Percentiles rank a stretch among this genome's conserved stretches.
These are phyloP conservation scores for Boletus rubroflammeus DNA, from an alignment of 768 basidiomycete genomes.

Conservation along the genomic window DNA sequence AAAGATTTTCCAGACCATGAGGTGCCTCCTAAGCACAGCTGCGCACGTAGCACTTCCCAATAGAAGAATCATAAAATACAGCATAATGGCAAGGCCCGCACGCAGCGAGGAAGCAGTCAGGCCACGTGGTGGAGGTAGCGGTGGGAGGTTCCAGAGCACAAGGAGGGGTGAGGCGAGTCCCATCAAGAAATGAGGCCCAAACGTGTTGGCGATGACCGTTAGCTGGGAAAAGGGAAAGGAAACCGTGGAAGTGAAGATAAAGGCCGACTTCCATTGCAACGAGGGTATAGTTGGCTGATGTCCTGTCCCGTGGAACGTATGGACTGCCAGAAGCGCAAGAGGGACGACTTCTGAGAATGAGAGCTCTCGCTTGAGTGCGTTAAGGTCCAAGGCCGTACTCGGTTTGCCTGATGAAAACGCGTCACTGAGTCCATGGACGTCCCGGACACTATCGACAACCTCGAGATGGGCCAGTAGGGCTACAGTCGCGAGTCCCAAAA, in stretches of 20 bases:
- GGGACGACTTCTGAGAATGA: slow-evolving; percentile 68
- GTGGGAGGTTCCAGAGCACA: slow-evolving; percentile 81
- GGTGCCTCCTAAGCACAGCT: slow-evolving; percentile 72
- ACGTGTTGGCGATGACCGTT: slow-evolving; percentile 72
- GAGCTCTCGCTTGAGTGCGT: slow-evolving; percentile 34
- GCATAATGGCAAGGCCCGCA: slow-evolving; percentile 61
- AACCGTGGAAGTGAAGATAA: slow-evolving; percentile 69
- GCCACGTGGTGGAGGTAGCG: slow-evolving; percentile 35
- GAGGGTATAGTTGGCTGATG: slow-evolving; percentile 88
- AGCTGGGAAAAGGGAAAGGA: slow-evolving; percentile 70
- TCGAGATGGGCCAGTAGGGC: slow-evolving; percentile 78
- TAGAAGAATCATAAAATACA: slow-evolving; percentile 63
- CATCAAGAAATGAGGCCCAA: slow-evolving; percentile 67
- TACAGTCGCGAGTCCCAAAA: slow-evolving; percentile 58
- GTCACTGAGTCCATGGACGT: slow-evolving; percentile 52
- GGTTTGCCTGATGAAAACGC: slow-evolving; percentile 50
- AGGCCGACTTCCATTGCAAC: slow-evolving; percentile 95
- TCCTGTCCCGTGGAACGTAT: slow-evolving; percentile 83
- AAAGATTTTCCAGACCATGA: slow-evolving; percentile 99
- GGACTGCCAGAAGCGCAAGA: slow-evolving; percentile 70
- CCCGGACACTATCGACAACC: slow-evolving; percentile 75
- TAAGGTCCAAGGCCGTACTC: slow-evolving; percentile 37
- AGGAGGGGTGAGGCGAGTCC: slow-evolving; percentile 69
- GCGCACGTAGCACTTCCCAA: slow-evolving; percentile 70
- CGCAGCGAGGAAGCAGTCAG: slow-evolving; percentile 41